Percentiles rank a stretch among this genome's conserved stretches.
Conservation (phyloP, 257 asterid species). For the Buddleja alternifolia region DNA sequence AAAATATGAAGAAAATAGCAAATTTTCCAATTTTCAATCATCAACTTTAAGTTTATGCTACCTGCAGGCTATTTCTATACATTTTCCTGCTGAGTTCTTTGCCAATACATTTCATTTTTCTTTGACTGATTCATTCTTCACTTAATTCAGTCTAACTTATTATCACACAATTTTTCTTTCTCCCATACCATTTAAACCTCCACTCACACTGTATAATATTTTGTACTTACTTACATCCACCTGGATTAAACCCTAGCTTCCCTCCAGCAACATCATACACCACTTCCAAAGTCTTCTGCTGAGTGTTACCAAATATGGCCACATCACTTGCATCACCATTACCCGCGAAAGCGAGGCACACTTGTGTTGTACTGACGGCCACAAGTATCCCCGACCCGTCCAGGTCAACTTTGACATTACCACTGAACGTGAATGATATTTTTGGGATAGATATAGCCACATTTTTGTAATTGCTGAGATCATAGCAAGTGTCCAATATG, state of each 20-base stretch:
- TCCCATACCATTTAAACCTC: background rate
- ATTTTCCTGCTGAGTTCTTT: slow-evolving; percentile 11
- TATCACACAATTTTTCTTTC: background rate
- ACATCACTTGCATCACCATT: slow-evolving; percentile 34
- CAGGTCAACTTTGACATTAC: slow-evolving; percentile 51
- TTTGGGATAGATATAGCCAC: slow-evolving; percentile 41
- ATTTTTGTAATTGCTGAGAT: slow-evolving; percentile 36
- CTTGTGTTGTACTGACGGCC: slow-evolving; percentile 7
- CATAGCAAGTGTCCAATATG: slow-evolving; percentile 69
- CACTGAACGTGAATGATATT: slow-evolving; percentile 50
- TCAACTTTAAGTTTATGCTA: too few species aligned
- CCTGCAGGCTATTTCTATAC: background rate
- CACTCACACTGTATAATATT: background rate
- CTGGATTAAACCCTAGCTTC: slow-evolving; percentile 63
- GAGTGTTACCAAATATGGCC: slow-evolving; percentile 70
- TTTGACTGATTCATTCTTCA: background rate
- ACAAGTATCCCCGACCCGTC: slow-evolving; percentile 41
- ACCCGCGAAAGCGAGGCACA: slow-evolving; percentile 76
- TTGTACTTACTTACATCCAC: slow-evolving; percentile 45
- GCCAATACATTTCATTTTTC: slow-evolving; percentile 2
- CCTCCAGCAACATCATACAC: slow-evolving; percentile 77
- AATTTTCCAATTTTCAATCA: too few species aligned
- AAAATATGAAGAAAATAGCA: too few species aligned
- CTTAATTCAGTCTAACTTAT: slow-evolving; percentile 5
- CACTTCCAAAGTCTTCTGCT: slow-evolving; percentile 70